Conservation (phyloP, 2,329 filamentous ascomycete genomes). For the Ophioceras dolichostomum region DNA sequence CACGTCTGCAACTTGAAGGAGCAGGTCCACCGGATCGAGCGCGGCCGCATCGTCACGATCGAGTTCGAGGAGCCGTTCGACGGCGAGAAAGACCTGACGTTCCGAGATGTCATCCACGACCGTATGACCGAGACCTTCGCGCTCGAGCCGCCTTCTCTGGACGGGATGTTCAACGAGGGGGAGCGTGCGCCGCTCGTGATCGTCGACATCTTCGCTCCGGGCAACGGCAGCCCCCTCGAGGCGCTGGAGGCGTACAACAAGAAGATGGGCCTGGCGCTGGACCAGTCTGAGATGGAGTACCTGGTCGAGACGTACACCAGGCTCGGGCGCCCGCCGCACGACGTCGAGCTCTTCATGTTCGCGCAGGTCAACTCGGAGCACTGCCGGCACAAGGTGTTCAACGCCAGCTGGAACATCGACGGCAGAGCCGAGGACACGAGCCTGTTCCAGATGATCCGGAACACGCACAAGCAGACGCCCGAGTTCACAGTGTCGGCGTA, state of each 20-base stretch:
- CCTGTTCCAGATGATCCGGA: conserved; percentile 91
- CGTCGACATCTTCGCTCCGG: conserved; percentile 54
- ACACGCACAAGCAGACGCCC: conserved; percentile 77
- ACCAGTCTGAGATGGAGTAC: conserved; percentile 84
- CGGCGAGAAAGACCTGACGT: conserved; percentile 29
- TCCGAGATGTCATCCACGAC: conserved; percentile 70
- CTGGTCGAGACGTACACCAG: conserved; percentile 72
- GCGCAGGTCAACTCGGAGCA: conserved; percentile 98
- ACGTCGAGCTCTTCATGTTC: conserved; percentile 98
- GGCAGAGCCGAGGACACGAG: conserved; percentile 67
- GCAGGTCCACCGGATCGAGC: conserved; percentile 67
- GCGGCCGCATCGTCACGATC: conserved; percentile 67
- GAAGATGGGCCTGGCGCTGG: conserved; percentile 72
- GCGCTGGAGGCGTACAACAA: conserved; percentile 75
- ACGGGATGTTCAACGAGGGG: conserved; percentile 66
- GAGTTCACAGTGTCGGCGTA: conserved; percentile 88
- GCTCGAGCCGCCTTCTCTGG: conserved; percentile 52
- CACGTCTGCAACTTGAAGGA: conserved; percentile 75
- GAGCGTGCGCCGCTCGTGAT: conserved; percentile 52
- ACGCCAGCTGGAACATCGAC: conserved; percentile 92
- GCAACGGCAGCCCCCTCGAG: conserved; percentile 50
- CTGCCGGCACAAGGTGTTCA: conserved; percentile 80
- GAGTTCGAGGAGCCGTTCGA: conserved; percentile 41
- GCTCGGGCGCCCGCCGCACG: conserved; percentile 57
- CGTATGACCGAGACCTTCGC: conserved; percentile 88